Conservation (phyloP, 164 flowering plant species). For the Berberis thunbergii region DNA sequence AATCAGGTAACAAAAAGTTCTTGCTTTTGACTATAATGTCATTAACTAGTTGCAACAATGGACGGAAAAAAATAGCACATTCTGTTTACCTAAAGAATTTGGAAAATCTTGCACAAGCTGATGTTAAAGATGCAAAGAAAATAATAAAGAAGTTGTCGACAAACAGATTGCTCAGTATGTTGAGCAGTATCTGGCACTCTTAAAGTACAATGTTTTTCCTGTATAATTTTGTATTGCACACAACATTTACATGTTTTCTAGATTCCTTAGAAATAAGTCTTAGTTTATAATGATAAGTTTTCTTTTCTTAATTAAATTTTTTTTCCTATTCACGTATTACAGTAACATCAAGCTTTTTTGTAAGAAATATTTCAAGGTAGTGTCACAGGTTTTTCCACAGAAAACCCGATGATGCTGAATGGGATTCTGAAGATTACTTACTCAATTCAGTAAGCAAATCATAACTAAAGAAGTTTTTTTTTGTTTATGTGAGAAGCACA, state of each 20-base stretch:
- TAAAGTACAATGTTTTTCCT: conserved; percentile 3
- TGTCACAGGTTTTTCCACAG: too few relatives aligned
- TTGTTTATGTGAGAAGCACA: conserved; percentile 14
- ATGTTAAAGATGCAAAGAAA: conserved; percentile 57
- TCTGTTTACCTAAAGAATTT: conserved; percentile 60
- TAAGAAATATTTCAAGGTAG: too few relatives aligned
- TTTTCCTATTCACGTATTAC: too few relatives aligned
- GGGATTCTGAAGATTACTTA: too few relatives aligned
- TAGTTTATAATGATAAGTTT: too few relatives aligned
- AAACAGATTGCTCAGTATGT: conserved; percentile 44
- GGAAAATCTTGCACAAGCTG: conserved; percentile 69
- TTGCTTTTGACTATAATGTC: conserved; percentile 51
- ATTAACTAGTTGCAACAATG: conserved; percentile 48
- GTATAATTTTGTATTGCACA: neutral
- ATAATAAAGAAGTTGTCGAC: conserved; percentile 52
- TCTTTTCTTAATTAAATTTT: too few relatives aligned
- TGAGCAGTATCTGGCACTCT: conserved; percentile 41
- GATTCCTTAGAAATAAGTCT: too few relatives aligned
- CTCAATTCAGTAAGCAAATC: too few relatives aligned
- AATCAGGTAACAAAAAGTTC: conserved; percentile 47
- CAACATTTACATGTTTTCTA: neutral
- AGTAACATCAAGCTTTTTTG: too few relatives aligned
- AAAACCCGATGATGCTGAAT: neutral
- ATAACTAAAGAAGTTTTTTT: neutral
- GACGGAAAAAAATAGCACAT: conserved; percentile 54